Percentiles rank a stretch among this genome's conserved stretches.
Conservation (phyloP, 2,329 filamentous ascomycete species). For the Venturia effusa region DNA sequence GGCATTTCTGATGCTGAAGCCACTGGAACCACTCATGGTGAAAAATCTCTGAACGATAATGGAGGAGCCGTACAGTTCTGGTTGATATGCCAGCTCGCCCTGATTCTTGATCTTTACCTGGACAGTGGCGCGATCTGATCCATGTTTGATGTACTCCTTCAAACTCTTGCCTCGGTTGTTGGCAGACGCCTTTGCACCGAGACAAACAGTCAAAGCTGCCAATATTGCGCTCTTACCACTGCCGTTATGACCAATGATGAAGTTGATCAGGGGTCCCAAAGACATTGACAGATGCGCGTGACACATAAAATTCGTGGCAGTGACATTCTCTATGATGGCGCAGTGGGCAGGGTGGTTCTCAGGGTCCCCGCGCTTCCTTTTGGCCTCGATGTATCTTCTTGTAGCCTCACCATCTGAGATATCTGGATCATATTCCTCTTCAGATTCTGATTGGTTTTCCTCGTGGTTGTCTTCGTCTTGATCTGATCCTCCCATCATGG, state of each 20-base stretch:
- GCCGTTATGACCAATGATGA: slow-evolving; percentile 94
- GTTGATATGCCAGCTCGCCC: slow-evolving; percentile 73
- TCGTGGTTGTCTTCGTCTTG: background rate
- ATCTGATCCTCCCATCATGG: background rate
- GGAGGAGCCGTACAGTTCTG: slow-evolving; percentile 67
- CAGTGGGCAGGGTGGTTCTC: slow-evolving; percentile 47
- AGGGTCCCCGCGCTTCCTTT: background rate
- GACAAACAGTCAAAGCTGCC: slow-evolving; percentile 82
- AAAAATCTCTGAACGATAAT: slow-evolving; percentile 92
- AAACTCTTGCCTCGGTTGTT: slow-evolving; percentile 87
- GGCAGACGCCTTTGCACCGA: slow-evolving; percentile 87
- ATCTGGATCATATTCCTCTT: background rate
- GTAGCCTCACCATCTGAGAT: background rate
- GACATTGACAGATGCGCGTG: slow-evolving; percentile 71
- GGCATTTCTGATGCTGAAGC: slow-evolving; percentile 77
- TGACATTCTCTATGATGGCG: slow-evolving; percentile 79
- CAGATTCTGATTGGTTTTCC: background rate
- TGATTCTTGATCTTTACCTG: slow-evolving; percentile 85
- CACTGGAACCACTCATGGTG: slow-evolving; percentile 58
- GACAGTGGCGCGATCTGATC: slow-evolving; percentile 60
- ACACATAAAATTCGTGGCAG: slow-evolving; percentile 93
- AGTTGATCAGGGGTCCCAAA: slow-evolving; percentile 92
- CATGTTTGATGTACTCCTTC: slow-evolving; percentile 84
- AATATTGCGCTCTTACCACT: slow-evolving; percentile 95
- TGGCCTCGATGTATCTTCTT: background rate